A percentile compares a stretch with the other conserved stretches of the same genome.
Conservation (phyloP, 2,329 filamentous ascomycete genomes). For the Hypoxylon rubiginosum region DNA sequence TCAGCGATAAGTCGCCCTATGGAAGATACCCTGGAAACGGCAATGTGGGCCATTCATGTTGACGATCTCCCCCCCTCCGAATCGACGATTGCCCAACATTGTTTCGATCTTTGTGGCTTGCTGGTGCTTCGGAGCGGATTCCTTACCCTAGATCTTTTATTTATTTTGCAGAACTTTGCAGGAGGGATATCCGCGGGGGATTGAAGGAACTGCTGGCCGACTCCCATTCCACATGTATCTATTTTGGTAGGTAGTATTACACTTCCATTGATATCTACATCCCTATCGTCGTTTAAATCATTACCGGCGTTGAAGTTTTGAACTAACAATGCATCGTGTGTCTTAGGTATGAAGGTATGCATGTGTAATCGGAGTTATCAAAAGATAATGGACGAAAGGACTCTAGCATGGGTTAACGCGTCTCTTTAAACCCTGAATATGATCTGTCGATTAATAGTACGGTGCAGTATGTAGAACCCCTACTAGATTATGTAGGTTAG, state of each 20-base stretch:
- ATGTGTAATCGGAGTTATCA: neutral
- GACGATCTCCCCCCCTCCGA: constrained; percentile 31
- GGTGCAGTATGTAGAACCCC: neutral
- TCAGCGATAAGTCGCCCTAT: constrained; percentile 36
- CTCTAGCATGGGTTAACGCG: neutral
- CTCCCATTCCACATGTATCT: constrained; percentile 22
- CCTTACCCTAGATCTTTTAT: constrained; percentile 18
- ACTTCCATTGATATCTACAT: constrained; percentile 16
- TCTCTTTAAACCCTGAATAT: neutral
- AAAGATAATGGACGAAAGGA: neutral
- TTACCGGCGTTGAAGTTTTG: constrained; percentile 9
- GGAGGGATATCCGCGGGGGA: constrained; percentile 23
- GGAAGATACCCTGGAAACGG: constrained; percentile 28
- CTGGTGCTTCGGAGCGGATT: constrained; percentile 30
- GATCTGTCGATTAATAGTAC: constrained; percentile 1
- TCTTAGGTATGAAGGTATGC: neutral
- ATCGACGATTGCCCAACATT: constrained; percentile 46
- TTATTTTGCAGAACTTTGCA: constrained; percentile 22
- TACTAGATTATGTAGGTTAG: neutral
- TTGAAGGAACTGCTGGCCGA: constrained; percentile 31
- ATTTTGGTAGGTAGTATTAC: constrained; percentile 38
- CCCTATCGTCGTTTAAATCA: constrained; percentile 28
- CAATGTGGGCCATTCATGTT: constrained; percentile 23
- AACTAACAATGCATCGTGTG: neutral
- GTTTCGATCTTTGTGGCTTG: constrained; percentile 42